Evolutionary conservation across 23 red algal genomes (phyloP), one percentile per base, ranked within the genome.

Genomic region (Gracilaria gracilis): DNA sequence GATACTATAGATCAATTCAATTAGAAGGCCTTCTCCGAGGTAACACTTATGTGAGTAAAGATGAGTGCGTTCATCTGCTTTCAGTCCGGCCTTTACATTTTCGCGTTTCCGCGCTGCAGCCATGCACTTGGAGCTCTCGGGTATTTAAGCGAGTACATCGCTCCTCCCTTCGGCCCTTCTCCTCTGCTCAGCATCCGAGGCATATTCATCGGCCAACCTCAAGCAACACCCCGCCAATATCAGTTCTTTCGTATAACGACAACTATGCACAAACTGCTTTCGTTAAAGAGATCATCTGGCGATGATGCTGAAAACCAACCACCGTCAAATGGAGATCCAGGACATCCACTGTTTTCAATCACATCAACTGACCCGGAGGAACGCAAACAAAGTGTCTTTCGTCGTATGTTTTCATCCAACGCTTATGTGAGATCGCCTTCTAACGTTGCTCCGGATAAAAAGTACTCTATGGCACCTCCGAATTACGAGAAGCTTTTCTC

Each of bases 331-430:
- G 19, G 4, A 14, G 72, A 77, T 20, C 72, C 72, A 20, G 72
- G 72, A 1, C 72, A 49, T 77, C 72, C 72, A 15, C 72, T 77
- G 21, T 77, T 77, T 50, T 39, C 72, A 25, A 28, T 77, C 72
- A 77, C 38, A 23, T 77, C 72, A 8, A 50, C 72, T 2, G 72
- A 77, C 27, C 72, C 72, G 24, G 72, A 77, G 27, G 72, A 77
- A 9, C 72, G 72, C 38, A 77, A 16, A 15, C 46, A 49, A 31
- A 77, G 27, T 50, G 25, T 77, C 72, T 77, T 77, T 50, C 72
- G 72, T 50, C 72, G 72, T 23, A 77, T 77, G 72, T 77, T 77
- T 77, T 77, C 72, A 50, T 77, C 72, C 40, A 77, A 77, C 32
- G n/a, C 38, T 0, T 50, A 33, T 25, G 34, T 37, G 23, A 46